phyloP scores from a whole-genome alignment of 495 filamentous ascomycete species.

The Neurospora sp. region DNA sequence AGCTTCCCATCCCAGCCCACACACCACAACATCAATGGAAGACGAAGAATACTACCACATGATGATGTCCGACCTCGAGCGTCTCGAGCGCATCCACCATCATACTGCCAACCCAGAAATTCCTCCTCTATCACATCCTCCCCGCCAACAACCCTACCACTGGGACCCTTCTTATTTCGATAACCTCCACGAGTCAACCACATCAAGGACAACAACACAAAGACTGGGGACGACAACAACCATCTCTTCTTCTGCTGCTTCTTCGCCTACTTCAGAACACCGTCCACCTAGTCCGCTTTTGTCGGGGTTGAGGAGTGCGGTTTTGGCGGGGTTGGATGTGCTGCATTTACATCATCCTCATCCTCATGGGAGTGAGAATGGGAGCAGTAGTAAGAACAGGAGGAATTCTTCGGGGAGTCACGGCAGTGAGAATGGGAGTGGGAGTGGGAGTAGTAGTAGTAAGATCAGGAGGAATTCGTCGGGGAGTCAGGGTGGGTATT shows the following conservation, averaged over 20 bases:
- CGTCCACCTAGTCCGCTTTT: neutral
- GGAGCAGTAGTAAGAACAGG: neutral
- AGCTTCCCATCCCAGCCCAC: neutral
- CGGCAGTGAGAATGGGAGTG: no score
- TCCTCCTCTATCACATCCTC: neutral
- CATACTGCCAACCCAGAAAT: neutral
- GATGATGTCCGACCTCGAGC: constrained; percentile 18
- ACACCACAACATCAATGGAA: constrained; percentile 9
- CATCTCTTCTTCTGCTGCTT: neutral
- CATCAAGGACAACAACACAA: no score
- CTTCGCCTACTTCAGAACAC: neutral
- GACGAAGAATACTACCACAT: constrained; percentile 22
- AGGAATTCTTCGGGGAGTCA: neutral
- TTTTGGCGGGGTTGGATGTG: neutral
- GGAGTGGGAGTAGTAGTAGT: neutral
- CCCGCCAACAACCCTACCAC: neutral
- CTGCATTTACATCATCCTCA: neutral
- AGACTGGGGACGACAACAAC: neutral
- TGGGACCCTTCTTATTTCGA: neutral
- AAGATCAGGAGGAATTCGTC: neutral
- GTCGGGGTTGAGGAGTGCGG: neutral
- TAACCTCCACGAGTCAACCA: no score
- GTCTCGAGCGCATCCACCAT: constrained; percentile 14
- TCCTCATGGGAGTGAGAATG: neutral
- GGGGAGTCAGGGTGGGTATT: neutral